These are phyloP conservation scores for Phoma herbarum DNA, from an alignment of 2,329 filamentous ascomycete genomes.

Conservation along the genomic window DNA sequence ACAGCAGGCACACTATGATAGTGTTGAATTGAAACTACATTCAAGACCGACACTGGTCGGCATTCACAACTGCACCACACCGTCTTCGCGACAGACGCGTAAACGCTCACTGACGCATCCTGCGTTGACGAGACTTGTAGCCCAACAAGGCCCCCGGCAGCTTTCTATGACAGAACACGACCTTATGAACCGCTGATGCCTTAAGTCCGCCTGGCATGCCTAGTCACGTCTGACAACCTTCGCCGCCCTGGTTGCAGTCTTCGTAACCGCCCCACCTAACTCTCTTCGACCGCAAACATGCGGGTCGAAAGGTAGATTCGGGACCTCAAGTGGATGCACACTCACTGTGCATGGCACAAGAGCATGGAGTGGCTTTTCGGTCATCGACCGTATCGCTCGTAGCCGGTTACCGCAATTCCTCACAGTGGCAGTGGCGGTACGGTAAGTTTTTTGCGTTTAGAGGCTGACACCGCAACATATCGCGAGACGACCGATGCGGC, in stretches of 20 bases:
- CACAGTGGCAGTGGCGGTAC: background rate
- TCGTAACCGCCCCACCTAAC: background rate
- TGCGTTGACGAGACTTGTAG: no score
- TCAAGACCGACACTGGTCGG: background rate
- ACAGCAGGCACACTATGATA: slow-evolving; percentile 8
- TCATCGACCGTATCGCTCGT: background rate
- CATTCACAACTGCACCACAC: background rate
- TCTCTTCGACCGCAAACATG: background rate
- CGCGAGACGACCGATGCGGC: no score
- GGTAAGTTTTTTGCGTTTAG: background rate
- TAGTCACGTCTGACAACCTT: background rate
- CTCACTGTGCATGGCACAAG: background rate
- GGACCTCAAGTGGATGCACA: background rate
- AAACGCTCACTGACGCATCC: background rate
- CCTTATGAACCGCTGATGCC: background rate
- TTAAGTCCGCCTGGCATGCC: background rate
- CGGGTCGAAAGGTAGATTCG: background rate
- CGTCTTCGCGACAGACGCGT: background rate
- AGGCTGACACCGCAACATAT: background rate
- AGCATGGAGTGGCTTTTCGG: background rate
- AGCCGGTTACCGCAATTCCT: background rate
- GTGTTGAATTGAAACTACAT: slow-evolving; percentile 2
- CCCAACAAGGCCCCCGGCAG: background rate
- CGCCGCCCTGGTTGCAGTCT: background rate
- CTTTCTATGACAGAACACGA: no score